These are phyloP conservation scores for Papiliotrema laurentii DNA, from an alignment of 1,284 basidiomycete species.

Conservation along the genomic window DNA sequence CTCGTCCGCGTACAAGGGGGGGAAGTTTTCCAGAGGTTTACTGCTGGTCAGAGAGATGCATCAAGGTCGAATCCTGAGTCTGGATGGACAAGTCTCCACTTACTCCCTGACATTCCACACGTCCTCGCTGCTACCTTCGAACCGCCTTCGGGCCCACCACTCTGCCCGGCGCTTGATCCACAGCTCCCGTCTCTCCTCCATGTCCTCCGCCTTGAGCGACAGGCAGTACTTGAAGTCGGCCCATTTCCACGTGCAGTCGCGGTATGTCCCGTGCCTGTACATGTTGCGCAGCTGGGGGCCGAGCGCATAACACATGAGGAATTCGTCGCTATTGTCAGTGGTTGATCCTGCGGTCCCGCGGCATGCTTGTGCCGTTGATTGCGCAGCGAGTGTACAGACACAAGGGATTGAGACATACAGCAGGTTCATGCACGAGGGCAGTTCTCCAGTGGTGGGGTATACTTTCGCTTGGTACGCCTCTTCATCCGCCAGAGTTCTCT, in stretches of 20 bases:
- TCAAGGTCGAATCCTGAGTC: background rate
- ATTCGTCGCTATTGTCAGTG: conserved; percentile 57
- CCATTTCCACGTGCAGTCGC: conserved; percentile 71
- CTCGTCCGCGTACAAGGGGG: conserved; percentile 34
- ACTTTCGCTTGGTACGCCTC: conserved; percentile 39
- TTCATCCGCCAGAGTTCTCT: conserved; percentile 39
- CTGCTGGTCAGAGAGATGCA: conserved; percentile 7
- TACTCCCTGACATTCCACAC: conserved; percentile 85
- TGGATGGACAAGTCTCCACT: conserved; percentile 25
- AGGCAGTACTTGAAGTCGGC: conserved; percentile 97
- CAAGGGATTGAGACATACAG: conserved; percentile 48
- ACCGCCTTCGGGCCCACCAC: conserved; percentile 77
- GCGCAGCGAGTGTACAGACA: background rate
- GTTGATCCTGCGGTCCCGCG: background rate
- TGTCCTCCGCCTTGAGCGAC: conserved; percentile 69
- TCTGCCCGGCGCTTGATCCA: conserved; percentile 85
- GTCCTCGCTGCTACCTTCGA: conserved; percentile 79
- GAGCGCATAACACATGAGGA: conserved; percentile 73
- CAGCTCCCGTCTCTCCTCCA: conserved; percentile 68
- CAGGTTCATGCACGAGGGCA: conserved; percentile 70
- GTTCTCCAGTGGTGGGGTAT: conserved; percentile 68
- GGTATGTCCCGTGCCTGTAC: conserved; percentile 77
- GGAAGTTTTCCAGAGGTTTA: conserved; percentile 39
- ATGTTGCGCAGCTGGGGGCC: conserved; percentile 75
- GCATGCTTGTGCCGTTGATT: background rate